phyloP scores from a whole-genome alignment of 2,329 filamentous ascomycete genomes.

The Monosporascus sp. region DNA sequence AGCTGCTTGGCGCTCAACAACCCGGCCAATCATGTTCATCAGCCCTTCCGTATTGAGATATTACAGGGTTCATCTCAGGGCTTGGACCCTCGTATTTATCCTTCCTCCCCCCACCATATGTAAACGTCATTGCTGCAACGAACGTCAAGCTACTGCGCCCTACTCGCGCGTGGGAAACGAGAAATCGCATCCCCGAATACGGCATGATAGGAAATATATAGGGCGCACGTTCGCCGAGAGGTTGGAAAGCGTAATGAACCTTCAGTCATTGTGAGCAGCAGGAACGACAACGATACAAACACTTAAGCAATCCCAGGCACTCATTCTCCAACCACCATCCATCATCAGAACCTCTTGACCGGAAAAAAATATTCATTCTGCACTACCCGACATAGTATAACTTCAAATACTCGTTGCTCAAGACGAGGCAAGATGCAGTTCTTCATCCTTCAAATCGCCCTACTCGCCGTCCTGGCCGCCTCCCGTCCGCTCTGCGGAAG shows the following conservation, averaged over 20 bases:
- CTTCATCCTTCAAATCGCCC: not conserved
- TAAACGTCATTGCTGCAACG: not conserved
- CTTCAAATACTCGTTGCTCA: not conserved
- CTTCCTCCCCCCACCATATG: not conserved
- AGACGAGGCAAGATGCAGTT: not conserved
- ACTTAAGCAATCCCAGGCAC: too few species aligned
- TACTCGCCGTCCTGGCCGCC: not conserved
- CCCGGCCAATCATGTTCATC: not conserved
- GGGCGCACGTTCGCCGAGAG: not conserved
- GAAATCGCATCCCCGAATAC: not conserved
- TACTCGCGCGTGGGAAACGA: not conserved
- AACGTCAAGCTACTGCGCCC: too few species aligned
- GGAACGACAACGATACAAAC: too few species aligned
- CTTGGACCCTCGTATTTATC: not conserved
- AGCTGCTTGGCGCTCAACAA: not conserved
- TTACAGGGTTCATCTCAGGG: not conserved
- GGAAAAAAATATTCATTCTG: too few species aligned
- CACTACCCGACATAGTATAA: too few species aligned
- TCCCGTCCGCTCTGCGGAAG: not conserved
- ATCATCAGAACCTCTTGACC: too few species aligned
- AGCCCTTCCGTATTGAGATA: not conserved
- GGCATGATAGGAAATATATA: not conserved
- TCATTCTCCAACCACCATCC: too few species aligned
- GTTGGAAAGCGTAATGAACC: too few species aligned
- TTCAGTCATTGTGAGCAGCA: too few species aligned